These are phyloP conservation scores for Reutealis trisperma DNA, from an alignment of 345 rosid genomes.

Conservation along the genomic window DNA sequence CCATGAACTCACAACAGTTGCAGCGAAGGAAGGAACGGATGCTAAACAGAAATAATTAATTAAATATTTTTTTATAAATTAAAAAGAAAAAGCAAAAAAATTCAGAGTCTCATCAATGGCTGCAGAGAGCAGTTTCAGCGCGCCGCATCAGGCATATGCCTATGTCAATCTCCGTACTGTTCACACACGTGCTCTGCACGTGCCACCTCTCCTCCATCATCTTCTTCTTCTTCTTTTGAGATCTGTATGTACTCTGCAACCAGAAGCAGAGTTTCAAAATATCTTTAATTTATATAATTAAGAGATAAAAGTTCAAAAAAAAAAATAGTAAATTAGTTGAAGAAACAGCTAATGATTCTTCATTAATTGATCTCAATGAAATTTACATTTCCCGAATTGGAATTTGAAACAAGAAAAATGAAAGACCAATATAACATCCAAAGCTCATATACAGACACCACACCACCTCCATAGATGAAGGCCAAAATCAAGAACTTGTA, in stretches of 20 bases:
- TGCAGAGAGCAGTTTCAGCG: constrained; percentile 24
- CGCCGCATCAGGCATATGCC: constrained; percentile 32
- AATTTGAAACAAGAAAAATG: not conserved
- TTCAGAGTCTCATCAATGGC: not conserved
- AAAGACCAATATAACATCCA: not conserved
- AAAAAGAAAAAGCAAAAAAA: too few species aligned
- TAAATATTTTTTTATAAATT: too few species aligned
- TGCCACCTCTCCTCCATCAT: not conserved
- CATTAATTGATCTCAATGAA: constrained; percentile 34
- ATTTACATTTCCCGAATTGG: constrained; percentile 44
- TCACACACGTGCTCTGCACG: not conserved
- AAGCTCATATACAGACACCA: constrained; percentile 20
- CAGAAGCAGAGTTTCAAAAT: not conserved
- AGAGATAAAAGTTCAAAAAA: not conserved
- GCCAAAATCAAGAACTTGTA: not conserved
- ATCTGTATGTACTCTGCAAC: not conserved
- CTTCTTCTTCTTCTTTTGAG: not conserved
- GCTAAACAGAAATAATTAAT: too few species aligned
- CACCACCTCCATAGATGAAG: not conserved
- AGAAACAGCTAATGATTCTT: constrained; percentile 7
- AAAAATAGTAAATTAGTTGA: not conserved
- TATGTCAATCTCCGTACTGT: not conserved
- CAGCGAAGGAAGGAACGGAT: not conserved
- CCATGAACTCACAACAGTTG: not conserved
- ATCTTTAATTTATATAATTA: too few species aligned